Base-by-base conservation (phyloP, 345 rosid genomes). In the Lagerstroemia speciosa region DNA sequence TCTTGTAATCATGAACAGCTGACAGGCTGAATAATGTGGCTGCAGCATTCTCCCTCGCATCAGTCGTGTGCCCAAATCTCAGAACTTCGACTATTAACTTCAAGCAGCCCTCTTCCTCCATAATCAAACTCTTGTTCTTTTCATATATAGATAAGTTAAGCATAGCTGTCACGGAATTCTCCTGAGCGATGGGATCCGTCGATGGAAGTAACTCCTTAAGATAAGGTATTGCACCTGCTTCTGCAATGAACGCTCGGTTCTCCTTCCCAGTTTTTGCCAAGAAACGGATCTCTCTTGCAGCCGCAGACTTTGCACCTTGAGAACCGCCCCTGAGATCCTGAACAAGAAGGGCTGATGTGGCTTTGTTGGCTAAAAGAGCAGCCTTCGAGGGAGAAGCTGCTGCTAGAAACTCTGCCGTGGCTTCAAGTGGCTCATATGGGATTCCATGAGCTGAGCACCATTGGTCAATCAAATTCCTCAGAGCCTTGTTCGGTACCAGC, bases 1-100 rank as follows among this genome's bases (percentile, higher is more conserved):
- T 95, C 85, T 95, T 95, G 75, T 95, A 90, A 64, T 88, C 96
- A 46, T 92, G 97, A 66, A 95, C 93, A 0, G 97, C 87, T 37
- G 96, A 92, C 58, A 95, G 83, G 80, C 98, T 95, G 53, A 95
- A 92, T 77, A 95, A 71, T 14, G 98, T 92, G 0, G 98, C 98
- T 2, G 98, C 97, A 22, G 98, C 99, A 58, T 95, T 95, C 78
- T 95, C 96, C 78, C 90, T 88, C 0, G 93, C 92, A 62, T 88
- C 93, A 24, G 86, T 88, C 14, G 98, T 87, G 32, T 84, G 80
- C 48, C 99, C 98, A 5, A 76, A 76, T 45, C 85, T 87, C 67
- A 92, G 77, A 8, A 90, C 97, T 19, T 81, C 82, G 8, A 92
- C 92, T 16, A 92, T 86, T 2, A 92, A 84, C 67, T 80, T 79